Conservation (phyloP, 2,329 filamentous ascomycete genomes). For the Penicillium griseofulvum region DNA sequence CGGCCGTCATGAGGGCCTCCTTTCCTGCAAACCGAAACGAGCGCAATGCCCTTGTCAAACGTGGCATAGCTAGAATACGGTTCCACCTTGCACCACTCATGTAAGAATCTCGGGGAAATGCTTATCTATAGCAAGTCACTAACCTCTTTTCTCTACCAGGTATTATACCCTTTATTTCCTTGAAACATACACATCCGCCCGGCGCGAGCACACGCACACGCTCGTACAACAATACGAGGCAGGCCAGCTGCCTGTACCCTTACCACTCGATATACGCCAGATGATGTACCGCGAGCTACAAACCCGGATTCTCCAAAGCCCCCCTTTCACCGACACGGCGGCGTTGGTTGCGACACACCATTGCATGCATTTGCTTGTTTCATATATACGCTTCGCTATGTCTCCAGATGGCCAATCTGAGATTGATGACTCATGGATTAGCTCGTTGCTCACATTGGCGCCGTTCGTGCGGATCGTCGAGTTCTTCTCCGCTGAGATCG, state of each 20-base stretch:
- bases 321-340: slow-evolving; percentile 41
- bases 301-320: slow-evolving; percentile 36
- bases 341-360: slow-evolving; percentile 44
- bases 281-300: slow-evolving; percentile 39
- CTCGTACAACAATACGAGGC: slow-evolving; percentile 40
- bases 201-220: slow-evolving; percentile 37
- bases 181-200: slow-evolving; percentile 39
- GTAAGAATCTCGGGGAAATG: slow-evolving; percentile 23
- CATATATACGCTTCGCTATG: slow-evolving; percentile 40
- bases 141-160: slow-evolving; percentile 23
- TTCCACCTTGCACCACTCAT: slow-evolving; percentile 44
- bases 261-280: slow-evolving; percentile 34
- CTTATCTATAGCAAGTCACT: background rate
- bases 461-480: slow-evolving; percentile 42
- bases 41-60: slow-evolving; percentile 34
- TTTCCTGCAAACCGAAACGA: slow-evolving; percentile 34
- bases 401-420: slow-evolving; percentile 28
- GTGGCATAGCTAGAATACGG: slow-evolving; percentile 34
- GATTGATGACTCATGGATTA: slow-evolving; percentile 41
- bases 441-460: slow-evolving; percentile 40
- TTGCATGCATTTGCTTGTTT: slow-evolving; percentile 41
- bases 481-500: slow-evolving; percentile 46
- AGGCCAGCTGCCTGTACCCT: slow-evolving; percentile 38
- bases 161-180: slow-evolving; percentile 44
- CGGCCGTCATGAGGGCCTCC: slow-evolving; percentile 29